Conservation (phyloP, 768 basidiomycete species). For the Xerocomellus chrysenteron region DNA sequence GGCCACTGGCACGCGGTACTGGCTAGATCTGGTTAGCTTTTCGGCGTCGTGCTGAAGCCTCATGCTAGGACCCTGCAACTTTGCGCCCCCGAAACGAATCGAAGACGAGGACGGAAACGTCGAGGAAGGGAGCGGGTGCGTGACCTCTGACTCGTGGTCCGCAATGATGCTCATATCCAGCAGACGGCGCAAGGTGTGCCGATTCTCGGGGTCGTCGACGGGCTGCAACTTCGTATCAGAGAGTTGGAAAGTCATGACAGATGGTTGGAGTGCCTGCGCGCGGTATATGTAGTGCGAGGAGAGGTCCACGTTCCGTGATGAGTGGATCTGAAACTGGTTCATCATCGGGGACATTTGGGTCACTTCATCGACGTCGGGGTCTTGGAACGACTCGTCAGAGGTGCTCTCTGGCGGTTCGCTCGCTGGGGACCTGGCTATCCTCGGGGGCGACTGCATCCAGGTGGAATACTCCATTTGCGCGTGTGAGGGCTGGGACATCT, state of each 20-base stretch:
- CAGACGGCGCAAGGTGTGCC: constrained; percentile 16
- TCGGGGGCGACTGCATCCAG: constrained; percentile 14
- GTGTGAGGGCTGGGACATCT: constrained; percentile 17
- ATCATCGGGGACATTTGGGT: constrained; percentile 33
- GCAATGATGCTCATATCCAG: constrained; percentile 17
- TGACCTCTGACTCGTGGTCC: constrained; percentile 14
- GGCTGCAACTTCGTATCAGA: constrained; percentile 23
- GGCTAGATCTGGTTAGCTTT: constrained; percentile 8
- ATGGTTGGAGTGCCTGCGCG: constrained; percentile 21
- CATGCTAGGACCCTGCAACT: constrained; percentile 25
- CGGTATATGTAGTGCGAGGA: constrained; percentile 4
- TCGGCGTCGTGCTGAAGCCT: constrained; percentile 19
- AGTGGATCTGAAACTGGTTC: constrained; percentile 30
- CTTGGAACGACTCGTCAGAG: constrained; percentile 30
- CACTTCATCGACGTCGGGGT: constrained; percentile 28
- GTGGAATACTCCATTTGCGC: constrained; percentile 11
- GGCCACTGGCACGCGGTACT: constrained; percentile 9
- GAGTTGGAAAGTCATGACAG: constrained; percentile 33
- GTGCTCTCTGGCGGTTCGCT: constrained; percentile 32
- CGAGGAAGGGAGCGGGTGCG: constrained; percentile 4
- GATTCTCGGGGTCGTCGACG: constrained; percentile 29
- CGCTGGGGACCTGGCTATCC: constrained; percentile 24
- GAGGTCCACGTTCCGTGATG: constrained; percentile 9
- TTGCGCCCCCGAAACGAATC: constrained; percentile 1
- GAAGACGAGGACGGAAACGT: constrained; percentile 3